phyloP scores from a whole-genome alignment of 192 early-diverging fungal species.

The Entophlyctis luteolus region DNA sequence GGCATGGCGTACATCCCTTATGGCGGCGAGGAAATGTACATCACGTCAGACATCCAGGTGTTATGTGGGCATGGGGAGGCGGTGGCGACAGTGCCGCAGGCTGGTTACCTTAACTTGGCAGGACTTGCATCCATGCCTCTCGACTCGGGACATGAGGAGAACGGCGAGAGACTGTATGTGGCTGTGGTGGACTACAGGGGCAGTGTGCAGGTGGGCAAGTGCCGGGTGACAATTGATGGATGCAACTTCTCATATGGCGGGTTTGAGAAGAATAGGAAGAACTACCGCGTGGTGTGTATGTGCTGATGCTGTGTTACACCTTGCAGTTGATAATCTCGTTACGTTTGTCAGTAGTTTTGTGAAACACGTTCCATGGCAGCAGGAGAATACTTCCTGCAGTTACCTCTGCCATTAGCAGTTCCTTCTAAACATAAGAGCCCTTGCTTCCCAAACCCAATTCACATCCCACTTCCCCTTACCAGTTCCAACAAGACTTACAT shows the following conservation, averaged over 20 bases:
- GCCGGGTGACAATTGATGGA: not conserved
- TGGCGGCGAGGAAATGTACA: conserved; percentile 50
- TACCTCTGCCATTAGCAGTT: too few relatives aligned
- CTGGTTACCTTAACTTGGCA: conserved; percentile 37
- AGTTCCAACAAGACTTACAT: too few relatives aligned
- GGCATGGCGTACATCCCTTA: conserved; percentile 44
- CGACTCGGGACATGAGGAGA: conserved; percentile 54
- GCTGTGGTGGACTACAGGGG: not conserved
- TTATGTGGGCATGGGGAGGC: conserved; percentile 55
- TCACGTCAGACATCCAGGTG: conserved; percentile 50
- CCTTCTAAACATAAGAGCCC: too few relatives aligned
- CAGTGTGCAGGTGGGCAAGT: conserved; percentile 13
- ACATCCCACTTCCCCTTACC: too few relatives aligned
- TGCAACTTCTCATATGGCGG: not conserved
- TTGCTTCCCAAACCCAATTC: too few relatives aligned
- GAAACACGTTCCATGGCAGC: too few relatives aligned
- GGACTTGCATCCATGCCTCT: conserved; percentile 41
- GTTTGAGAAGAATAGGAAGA: not conserved
- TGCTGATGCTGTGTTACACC: too few relatives aligned
- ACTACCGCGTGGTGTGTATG: not conserved
- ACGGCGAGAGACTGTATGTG: conserved; percentile 54
- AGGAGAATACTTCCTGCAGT: too few relatives aligned
- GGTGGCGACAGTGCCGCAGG: conserved; percentile 49
- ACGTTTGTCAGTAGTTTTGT: too few relatives aligned
- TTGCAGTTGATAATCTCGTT: too few relatives aligned